phyloP scores from a whole-genome alignment of 1,139 yeast genomes.

The Yamadazyma siamensis region DNA sequence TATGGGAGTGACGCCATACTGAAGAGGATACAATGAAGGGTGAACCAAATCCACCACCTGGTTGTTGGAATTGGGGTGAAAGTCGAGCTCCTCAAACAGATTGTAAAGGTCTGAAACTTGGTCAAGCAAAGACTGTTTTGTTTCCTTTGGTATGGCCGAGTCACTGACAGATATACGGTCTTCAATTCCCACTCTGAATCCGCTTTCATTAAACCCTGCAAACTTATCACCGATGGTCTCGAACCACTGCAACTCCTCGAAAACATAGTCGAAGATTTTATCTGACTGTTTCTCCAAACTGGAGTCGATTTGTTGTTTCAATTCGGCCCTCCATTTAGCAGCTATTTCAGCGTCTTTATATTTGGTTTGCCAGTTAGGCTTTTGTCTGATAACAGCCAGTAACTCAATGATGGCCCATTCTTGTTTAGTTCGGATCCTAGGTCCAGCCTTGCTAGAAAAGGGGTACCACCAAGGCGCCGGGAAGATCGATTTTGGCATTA shows the following conservation, averaged over 20 bases:
- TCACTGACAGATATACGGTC: constrained; percentile 19
- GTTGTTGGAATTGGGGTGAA: constrained; percentile 36
- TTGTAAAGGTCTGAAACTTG: constrained; percentile 6
- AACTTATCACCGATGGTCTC: constrained; percentile 13
- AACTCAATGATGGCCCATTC: constrained; percentile 26
- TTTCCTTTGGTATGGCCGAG: constrained; percentile 8
- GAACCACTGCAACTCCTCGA: constrained; percentile 29
- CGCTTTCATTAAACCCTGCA: constrained; percentile 4
- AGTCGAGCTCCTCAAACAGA: constrained; percentile 23
- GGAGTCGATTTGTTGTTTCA: constrained; percentile 13
- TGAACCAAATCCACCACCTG: constrained; percentile 42
- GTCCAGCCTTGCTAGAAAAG: constrained; percentile 14
- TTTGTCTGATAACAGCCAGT: constrained; percentile 22
- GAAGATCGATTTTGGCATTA: constrained; percentile 6
- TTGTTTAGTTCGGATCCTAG: constrained; percentile 6
- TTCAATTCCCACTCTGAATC: constrained; percentile 15
- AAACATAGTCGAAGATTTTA: constrained; percentile 21
- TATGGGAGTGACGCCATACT: constrained; percentile 31
- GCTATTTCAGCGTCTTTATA: constrained; percentile 23
- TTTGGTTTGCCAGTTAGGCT: constrained; percentile 32
- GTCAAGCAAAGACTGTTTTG: constrained; percentile 9
- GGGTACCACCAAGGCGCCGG: constrained; percentile 13
- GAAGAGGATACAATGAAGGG: constrained; percentile 41
- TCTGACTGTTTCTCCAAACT: constrained; percentile 7
- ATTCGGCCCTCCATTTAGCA: constrained; percentile 31